phyloP scores from a whole-genome alignment of 2,329 filamentous ascomycete genomes.

The Sclerotinia sclerotiorum region DNA sequence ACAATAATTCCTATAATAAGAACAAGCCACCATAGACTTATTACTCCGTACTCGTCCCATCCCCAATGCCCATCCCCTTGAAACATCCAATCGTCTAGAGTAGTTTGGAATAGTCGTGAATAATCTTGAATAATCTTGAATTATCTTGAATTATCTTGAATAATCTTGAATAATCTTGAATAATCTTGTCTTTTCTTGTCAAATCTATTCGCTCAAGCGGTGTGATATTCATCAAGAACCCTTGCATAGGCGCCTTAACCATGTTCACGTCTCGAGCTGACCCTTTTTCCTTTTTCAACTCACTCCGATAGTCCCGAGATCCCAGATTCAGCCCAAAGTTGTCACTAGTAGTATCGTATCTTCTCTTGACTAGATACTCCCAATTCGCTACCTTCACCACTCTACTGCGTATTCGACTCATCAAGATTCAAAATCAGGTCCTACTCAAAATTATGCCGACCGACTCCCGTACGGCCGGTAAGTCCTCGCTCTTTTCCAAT shows the following conservation, averaged over 20 bases:
- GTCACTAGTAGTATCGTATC: no score
- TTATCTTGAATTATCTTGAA: background rate
- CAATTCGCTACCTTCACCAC: background rate
- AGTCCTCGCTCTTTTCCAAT: background rate
- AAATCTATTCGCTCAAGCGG: constrained; percentile 17
- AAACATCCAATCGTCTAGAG: constrained; percentile 18
- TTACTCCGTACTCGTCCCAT: background rate
- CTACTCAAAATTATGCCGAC: background rate
- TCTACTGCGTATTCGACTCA: background rate
- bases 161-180: background rate
- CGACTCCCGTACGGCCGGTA: background rate
- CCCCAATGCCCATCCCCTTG: background rate
- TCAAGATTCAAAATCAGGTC: background rate
- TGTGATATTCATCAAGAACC: constrained; percentile 15
- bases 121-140: background rate
- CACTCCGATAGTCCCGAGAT: constrained; percentile 20
- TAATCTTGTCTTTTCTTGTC: background rate
- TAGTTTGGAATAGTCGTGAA: no score
- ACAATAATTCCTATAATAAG: constrained; percentile 10
- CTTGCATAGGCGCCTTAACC: constrained; percentile 21
- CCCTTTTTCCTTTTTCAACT: no score
- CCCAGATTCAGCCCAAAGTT: constrained; percentile 12
- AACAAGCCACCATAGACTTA: constrained; percentile 5
- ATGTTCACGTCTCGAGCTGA: background rate
- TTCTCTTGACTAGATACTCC: background rate